phyloP scores from a whole-genome alignment of 116 monocot genomes.

The Phalaenopsis hybrid region DNA sequence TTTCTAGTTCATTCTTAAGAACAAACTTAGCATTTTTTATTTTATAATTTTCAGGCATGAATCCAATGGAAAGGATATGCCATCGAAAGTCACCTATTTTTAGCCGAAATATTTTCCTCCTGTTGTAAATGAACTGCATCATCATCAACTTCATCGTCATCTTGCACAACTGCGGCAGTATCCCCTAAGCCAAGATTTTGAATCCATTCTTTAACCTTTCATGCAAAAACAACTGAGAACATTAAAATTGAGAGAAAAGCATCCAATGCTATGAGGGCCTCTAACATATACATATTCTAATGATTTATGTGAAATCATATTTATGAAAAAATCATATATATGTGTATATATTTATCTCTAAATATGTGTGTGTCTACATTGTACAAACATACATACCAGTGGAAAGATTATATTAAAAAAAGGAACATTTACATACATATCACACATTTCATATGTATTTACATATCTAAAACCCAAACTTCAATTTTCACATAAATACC shows the following conservation, averaged over 20 bases:
- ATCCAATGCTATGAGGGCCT: too few relatives aligned
- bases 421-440: too few relatives aligned
- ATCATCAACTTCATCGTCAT: slow-evolving; percentile 87
- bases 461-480: too few relatives aligned
- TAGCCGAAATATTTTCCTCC: slow-evolving; percentile 70
- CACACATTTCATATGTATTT: too few relatives aligned
- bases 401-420: too few relatives aligned
- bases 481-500: too few relatives aligned
- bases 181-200: slow-evolving; percentile 92
- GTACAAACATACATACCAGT: too few relatives aligned
- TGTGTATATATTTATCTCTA: too few relatives aligned
- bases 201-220: slow-evolving; percentile 97
- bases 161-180: slow-evolving; percentile 64
- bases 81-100: slow-evolving; percentile 51
- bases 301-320: too few relatives aligned
- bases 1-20: neutral
- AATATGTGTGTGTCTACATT: too few relatives aligned
- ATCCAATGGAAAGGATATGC: neutral
- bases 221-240: neutral
- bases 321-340: too few relatives aligned
- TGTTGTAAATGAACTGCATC: slow-evolving; percentile 47
- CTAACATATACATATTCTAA: too few relatives aligned
- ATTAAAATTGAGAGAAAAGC: neutral
- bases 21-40: neutral
- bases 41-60: neutral